These are phyloP conservation scores for Diplodia sapinea DNA, from an alignment of 2,329 filamentous ascomycete species.

Conservation along the genomic window DNA sequence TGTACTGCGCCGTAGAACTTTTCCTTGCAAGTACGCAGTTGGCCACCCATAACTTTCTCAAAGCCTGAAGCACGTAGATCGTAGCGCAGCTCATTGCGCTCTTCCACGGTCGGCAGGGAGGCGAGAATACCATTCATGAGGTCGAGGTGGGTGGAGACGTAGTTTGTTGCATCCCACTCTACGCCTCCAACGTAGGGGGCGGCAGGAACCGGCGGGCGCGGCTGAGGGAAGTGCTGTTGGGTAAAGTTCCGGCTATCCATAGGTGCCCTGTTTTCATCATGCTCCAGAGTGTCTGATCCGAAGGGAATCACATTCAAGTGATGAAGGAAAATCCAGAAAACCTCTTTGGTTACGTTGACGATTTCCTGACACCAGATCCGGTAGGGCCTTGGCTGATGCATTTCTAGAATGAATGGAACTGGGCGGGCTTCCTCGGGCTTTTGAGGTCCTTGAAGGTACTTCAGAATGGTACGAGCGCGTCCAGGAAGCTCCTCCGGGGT, in stretches of 20 bases:
- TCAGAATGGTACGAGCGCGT: constrained; percentile 75
- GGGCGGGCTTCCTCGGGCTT: constrained; percentile 74
- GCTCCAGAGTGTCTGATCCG: constrained; percentile 46
- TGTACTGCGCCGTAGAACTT: constrained; percentile 96
- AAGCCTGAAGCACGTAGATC: constrained; percentile 84
- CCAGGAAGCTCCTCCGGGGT: constrained; percentile 62
- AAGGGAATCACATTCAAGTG: constrained; percentile 85
- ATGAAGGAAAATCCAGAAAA: constrained; percentile 99
- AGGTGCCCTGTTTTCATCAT: background rate
- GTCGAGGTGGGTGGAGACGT: constrained; percentile 89
- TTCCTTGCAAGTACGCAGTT: constrained; percentile 89
- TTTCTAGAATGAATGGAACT: constrained; percentile 85
- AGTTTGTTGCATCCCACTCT: constrained; percentile 98
- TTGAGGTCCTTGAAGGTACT: constrained; percentile 80
- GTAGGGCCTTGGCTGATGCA: constrained; percentile 86
- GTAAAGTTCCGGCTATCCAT: constrained; percentile 50
- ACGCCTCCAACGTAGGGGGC: constrained; percentile 96
- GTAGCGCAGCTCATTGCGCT: constrained; percentile 78
- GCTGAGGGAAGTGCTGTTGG: constrained; percentile 78
- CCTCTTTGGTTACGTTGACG: constrained; percentile 91
- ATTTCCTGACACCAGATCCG: constrained; percentile 94
- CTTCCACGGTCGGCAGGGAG: constrained; percentile 70
- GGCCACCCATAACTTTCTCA: constrained; percentile 86
- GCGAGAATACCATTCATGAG: constrained; percentile 90
- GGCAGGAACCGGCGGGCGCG: constrained; percentile 87